A percentile compares a stretch with the other conserved stretches of the same genome.
Conservation (phyloP, 805 yeast species). For the Wickerhamomyces mucosus region DNA sequence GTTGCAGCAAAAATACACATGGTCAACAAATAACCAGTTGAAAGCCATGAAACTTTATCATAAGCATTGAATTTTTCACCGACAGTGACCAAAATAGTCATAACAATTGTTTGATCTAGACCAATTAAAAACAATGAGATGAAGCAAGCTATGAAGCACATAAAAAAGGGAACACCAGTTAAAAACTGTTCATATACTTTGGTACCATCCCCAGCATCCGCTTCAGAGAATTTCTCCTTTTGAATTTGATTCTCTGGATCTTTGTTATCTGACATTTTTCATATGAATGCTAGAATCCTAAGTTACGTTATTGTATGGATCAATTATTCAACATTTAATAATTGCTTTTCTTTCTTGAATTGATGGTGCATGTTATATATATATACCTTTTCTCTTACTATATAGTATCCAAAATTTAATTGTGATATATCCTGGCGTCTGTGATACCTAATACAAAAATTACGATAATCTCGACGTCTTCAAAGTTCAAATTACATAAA, state of each 20-base stretch:
- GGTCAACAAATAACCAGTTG: slow-evolving; percentile 45
- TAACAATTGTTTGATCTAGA: slow-evolving; percentile 50
- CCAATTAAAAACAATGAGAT: slow-evolving; percentile 28
- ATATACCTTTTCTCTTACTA: no score
- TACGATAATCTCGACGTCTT: no score
- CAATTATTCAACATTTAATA: no score
- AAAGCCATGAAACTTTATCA: slow-evolving; percentile 48
- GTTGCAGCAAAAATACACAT: slow-evolving; percentile 42
- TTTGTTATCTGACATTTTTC: no score
- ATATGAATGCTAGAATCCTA: no score
- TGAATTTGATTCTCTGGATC: neutral
- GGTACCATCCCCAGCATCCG: slow-evolving; percentile 19
- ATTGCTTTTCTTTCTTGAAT: no score
- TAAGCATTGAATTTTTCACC: slow-evolving; percentile 40
- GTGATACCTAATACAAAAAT: no score
- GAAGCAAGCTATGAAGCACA: slow-evolving; percentile 14
- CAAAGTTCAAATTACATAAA: no score
- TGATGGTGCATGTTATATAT: no score
- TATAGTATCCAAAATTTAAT: no score
- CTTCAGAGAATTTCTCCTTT: slow-evolving; percentile 9
- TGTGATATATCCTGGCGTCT: no score
- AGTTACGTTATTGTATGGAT: no score
- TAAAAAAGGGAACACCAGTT: slow-evolving; percentile 6
- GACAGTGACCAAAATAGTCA: slow-evolving; percentile 40
- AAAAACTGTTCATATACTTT: slow-evolving; percentile 12